Conservation (phyloP, 2,329 filamentous ascomycete species). For the Trichoderma sp. region DNA sequence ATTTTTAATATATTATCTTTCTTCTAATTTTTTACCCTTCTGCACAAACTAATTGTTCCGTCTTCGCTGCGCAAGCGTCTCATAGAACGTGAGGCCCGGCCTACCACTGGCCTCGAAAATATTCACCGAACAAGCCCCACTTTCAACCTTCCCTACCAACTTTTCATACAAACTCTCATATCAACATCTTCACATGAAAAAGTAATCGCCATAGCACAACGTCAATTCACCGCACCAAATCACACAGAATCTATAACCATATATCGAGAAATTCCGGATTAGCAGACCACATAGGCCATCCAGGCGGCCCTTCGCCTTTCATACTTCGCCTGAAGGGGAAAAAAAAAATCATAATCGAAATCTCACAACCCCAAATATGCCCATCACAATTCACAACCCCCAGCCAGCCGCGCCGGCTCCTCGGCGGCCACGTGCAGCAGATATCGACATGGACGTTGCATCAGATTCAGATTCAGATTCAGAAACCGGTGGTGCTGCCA, state of each 20-base stretch:
- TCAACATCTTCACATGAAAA: background rate
- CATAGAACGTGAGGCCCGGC: background rate
- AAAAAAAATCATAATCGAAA: slow-evolving; percentile 1
- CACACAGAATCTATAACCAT: background rate
- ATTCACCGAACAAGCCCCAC: slow-evolving; percentile 37
- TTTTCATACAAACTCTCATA: slow-evolving; percentile 22
- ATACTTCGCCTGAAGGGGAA: background rate
- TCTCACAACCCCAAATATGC: slow-evolving; percentile 43
- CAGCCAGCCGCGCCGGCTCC: slow-evolving; percentile 39
- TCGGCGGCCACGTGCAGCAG: slow-evolving; percentile 26
- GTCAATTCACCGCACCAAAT: background rate
- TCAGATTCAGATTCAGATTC: slow-evolving; percentile 49
- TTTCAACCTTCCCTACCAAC: slow-evolving; percentile 31
- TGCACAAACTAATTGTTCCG: background rate
- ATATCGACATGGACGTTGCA: slow-evolving; percentile 35
- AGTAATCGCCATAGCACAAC: background rate
- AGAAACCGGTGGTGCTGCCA: slow-evolving; percentile 47
- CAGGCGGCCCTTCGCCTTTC: background rate
- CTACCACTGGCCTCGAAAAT: slow-evolving; percentile 33
- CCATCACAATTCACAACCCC: slow-evolving; percentile 54
- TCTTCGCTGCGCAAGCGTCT: background rate
- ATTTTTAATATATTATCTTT: too few species aligned
- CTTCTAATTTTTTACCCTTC: too few species aligned
- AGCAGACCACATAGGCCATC: background rate
- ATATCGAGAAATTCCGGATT: background rate